Base-by-base conservation (phyloP, 2,329 filamentous ascomycete species). In the Aspergillaceae sp. region DNA sequence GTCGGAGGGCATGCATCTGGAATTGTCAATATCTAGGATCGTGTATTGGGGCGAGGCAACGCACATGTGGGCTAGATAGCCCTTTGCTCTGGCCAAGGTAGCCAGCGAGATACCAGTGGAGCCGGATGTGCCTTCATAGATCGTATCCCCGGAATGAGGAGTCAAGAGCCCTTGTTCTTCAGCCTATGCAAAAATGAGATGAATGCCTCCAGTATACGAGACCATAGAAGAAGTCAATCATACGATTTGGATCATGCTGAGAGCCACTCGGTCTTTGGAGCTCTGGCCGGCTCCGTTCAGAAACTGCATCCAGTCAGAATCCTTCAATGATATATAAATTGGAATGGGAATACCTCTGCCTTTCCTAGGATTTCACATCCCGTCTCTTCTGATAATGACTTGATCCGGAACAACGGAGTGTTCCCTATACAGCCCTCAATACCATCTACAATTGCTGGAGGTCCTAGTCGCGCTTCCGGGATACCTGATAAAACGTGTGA, bases 91-190 rank as follows among this genome's bases (percentile, higher is more conserved):
- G 42, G 88, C 90, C 43, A 98, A 80, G 0, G 87, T 87, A 2
- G 92, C 92, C 7, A 98, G 76, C 10, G 90, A 96, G 57, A 98
- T 97, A 26, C 92, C 92, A 0, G 92, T 98, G 62, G 87, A 94
- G 49, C 92, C 92, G 10, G 95, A 90, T 1, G 92, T 98, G 54
- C 92, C 92, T 72, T 98, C 92, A 68, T 97, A 98, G 59, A 98
- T 89, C 38, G 87, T 94, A 65, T 98, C 92, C 50, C 91, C 91
- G 26, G 85, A 83, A 55, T 85, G 75, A 0, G 92, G 91, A 0
- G 76, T 77, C 40, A 98, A 70, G 11, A 90, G 73, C 2, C 89
- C 89, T 42, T 78, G 71, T 50, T 80, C 76, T 73, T 98, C 92
- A 38, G 90, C 92, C 65, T 82, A 70, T 40, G 29, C 30, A 41